Evolutionary conservation across 2,329 filamentous ascomycete genomes (phyloP), one percentile per base, ranked within the genome.

Genomic region (Penicillium hesseltinei): DNA sequence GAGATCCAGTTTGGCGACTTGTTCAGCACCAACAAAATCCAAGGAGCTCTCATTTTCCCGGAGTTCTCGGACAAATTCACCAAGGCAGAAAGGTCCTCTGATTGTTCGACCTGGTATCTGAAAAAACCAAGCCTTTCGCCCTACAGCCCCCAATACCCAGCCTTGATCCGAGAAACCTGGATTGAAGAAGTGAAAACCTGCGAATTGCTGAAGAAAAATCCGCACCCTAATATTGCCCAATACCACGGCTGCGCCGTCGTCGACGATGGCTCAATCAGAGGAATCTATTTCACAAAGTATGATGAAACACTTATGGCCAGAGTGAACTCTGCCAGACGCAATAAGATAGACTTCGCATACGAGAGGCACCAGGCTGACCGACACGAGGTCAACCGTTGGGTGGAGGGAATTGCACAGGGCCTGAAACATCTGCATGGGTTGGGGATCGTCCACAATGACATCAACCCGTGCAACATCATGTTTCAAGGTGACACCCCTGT

Each of bases 381-480:
- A 40, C 7, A 31, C 3, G 19, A 45, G 40, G n/a, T 45, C 11
- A n/a, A 46, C 2, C 15, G 23, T 8, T 58, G 51, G 48, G 15
- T 48, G 15, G 21, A 68, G 60, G 44, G 74, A 50, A 58, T 63
- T 39, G 15, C 45, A 39, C 23, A 10, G 38, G 92, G 92, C n/a
- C 81, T 96, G 31, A 85, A 86, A 62, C 91, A 96, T 72, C 79
- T 96, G 9, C 92, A 96, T 75, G 85, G 84, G 38, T 81, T 96
- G 45, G 87, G 91, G 50, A 94, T 96, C 68, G 92, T 96, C 3
- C 92, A 96, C 73, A 89, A 92, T 52, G 92, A 96, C 67, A 85
- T 96, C 67, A 96, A 96, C 73, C 92, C 92, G 0, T 91, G 95
- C 66, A 96, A 96, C 65, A 96, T 96, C 52, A 80, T 96, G 3